A percentile compares a stretch with the other conserved stretches of the same genome.
Conservation (phyloP, 169 alveolate genomes). For the Perkinsus chesapeaki region DNA sequence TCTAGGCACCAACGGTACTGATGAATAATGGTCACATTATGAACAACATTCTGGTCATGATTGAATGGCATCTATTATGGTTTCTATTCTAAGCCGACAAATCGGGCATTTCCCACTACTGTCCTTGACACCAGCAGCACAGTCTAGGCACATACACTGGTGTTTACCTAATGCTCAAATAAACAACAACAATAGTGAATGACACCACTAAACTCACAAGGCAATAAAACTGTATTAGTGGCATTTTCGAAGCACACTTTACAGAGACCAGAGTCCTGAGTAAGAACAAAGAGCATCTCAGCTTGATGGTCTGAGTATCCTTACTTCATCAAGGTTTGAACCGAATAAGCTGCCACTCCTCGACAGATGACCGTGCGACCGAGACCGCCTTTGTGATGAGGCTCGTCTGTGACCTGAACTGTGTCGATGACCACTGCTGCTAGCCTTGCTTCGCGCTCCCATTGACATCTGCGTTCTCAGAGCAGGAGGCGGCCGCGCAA, state of each 20-base stretch:
- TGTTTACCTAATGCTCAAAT: neutral
- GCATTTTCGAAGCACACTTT: slow-evolving; percentile 18
- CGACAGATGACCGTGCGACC: neutral
- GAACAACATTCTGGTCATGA: neutral
- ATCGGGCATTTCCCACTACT: neutral
- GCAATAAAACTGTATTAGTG: neutral
- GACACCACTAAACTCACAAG: neutral
- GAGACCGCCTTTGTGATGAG: neutral
- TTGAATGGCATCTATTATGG: neutral
- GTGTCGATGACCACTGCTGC: neutral
- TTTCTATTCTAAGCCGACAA: neutral
- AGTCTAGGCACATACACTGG: neutral
- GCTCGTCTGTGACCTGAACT: neutral
- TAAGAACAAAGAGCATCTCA: neutral
- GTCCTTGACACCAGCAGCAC: neutral
- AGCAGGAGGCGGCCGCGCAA: too few relatives aligned
- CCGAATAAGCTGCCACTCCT: neutral
- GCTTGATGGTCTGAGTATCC: neutral
- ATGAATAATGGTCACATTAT: neutral
- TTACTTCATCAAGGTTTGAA: neutral
- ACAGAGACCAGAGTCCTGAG: neutral
- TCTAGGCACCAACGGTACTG: too few relatives aligned
- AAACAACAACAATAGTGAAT: too few relatives aligned
- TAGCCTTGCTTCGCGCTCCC: neutral
- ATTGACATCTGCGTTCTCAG: too few relatives aligned